Evolutionary conservation across 768 basidiomycete genomes (phyloP), one percentile per base, ranked within the genome.

Genomic region (Multifurca ochricompacta): DNA sequence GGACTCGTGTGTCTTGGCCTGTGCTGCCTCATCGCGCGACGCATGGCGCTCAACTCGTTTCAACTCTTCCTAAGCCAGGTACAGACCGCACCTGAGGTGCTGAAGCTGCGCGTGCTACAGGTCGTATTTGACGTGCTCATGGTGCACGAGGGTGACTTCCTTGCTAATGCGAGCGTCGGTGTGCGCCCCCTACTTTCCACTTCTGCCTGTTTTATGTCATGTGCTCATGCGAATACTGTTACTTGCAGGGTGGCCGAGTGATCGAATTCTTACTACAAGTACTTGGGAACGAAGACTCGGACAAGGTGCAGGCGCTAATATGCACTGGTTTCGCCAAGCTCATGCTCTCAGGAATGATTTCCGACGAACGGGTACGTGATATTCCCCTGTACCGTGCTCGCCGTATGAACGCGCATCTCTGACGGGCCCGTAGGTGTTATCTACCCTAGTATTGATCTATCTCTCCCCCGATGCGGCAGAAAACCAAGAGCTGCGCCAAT

Each of bases 261-360:
- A 76, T 89, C 35, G 85, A 87, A 25, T 82, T 86, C 48, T 66
- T 91, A 6, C 66, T 84, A 4, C 73, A 77, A 35, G 68, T 78
- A 2, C 70, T 85, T 25, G 73, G 69, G 37, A 68, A 56, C 0
- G 76, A 86, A 42, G 77, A 83, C 45, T 77, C 83, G 6, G 74
- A 80, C 6, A 77, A 77, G 40, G 80, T 87, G 0, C 82, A 83
- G 57, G 88, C 90, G 2, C 68, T 87, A 5, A 71, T 91, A 11
- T 84, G 83, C 56, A 73, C 87, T 27, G 93, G 94, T 0, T 73
- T 91, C 4, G 76, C 91, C n/a, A 98, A 98, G 69, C 75, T 98
- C 23, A 77, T 91, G 64, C 71, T 93, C 6, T 73, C 83, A 0
- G 87, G 87, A 0, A 81, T 88, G 74, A 73, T 93, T 53, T 73